Base-by-base conservation (phyloP, 805 yeast species). In the Pichia paraexigua region DNA sequence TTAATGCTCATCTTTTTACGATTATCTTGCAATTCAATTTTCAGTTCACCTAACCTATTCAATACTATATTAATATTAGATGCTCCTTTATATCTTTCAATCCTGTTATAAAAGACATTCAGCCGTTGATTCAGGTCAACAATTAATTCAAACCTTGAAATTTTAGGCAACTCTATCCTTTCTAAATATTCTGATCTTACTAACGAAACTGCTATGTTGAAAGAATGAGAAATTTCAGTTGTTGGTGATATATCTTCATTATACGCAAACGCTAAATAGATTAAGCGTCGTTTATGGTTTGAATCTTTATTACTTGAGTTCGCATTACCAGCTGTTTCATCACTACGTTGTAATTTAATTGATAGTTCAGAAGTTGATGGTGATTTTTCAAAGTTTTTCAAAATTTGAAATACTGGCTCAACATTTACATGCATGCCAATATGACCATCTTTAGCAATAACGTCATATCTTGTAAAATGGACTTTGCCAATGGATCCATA, bases 121-220 rank as follows among this genome's bases (percentile, higher is more conserved):
- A 86, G 77, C 51, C 78, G 79, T 43, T 59, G 64, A 53, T 77
- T 75, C 39, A 74, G 61, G 56, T 74, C 73, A 74, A 87, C 71
- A 62, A 83, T 71, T 41, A 83, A 67, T 58, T 81, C 80, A 47
- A 82, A 75, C 49, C 70, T 69, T 43, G 72, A 71, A 44, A 83
- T 66, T 58, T 75, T 78, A 0, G 96, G 96, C 60, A 86, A 94
- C 20, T 72, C 69, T 11, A 80, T 69, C 46, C 74, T 61, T 15
- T 74, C 73, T 51, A 79, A 82, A 53, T 77, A 80, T 17, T 73
- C 76, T 55, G 71, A 73, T 52, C 80, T 76, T 51, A 86, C 60
- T 42, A 87, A 70, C 57, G 82, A 71, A 1, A 87, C 87, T 0
- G 95, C 92, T 20, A 91, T 77, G 47, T 80, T 79, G 59, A 83